Evolutionary conservation across 768 basidiomycete species (phyloP), one percentile per base, ranked within the genome.

Genomic region (Nidula microcarpa): DNA sequence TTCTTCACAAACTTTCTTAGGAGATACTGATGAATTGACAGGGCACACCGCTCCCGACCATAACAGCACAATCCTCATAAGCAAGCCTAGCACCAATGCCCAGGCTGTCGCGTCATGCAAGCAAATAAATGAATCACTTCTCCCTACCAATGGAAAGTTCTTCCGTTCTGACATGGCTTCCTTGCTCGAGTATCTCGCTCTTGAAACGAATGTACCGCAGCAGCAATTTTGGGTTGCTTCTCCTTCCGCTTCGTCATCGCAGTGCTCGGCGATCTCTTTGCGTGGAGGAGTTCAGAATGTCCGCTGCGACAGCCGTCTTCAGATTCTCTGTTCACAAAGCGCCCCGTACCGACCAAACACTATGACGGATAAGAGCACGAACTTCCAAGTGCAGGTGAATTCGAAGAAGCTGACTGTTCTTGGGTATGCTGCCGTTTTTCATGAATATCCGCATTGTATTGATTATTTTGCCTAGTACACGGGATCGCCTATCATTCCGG

Each of bases 401-500:
- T 63, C 67, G 10, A 54, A 60, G 35, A 59, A 62, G 36, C 35
- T 65, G 30, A 61, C 55, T 11, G 50, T 66, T 14, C 54, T 55
- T 33, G 65, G 64, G 65, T 68, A 46, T 32, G 61, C 47, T 17
- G n/a, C 34, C 41, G 18, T 6, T 50, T 33, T 18, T 14, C 33
- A 52, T 1, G 32, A 41, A 44, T 33, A n/a, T 50, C 13, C 35
- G 14, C 18, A 35, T 43, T 44, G 33, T 33, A 23, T 2, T 44
- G 16, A 10, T 23, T 33, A 33, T 35, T 6, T 34, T 43, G n/a
- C 37, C 23, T 41, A 78, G 76, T 0, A 74, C 68, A 41, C 77
- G 78, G 16, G 78, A 80, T 56, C 72, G 73, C 34, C 62, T 74
- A 0, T 75, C 76, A 1, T 80, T 82, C 67, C 69, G 75, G n/a